Evolutionary conservation across 768 basidiomycete species (phyloP).

Genomic region (Boletus patriciae): DNA sequence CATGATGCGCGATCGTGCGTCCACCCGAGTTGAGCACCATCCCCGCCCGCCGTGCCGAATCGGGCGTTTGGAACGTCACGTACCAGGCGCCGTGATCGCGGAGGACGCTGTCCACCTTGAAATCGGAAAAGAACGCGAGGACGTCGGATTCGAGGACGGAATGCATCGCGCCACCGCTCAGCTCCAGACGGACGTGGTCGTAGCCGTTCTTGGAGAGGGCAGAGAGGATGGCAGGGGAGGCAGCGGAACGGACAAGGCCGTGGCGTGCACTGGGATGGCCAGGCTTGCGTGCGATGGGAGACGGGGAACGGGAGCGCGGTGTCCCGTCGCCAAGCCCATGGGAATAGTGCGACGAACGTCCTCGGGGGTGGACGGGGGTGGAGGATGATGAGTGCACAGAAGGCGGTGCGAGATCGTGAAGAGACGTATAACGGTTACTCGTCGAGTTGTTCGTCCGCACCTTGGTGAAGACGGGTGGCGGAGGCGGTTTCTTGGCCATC

Average conservation of each 20-base stretch:
- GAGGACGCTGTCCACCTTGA: slow-evolving; percentile 71
- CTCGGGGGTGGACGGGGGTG: slow-evolving; percentile 32
- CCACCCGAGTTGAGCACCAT: slow-evolving; percentile 56
- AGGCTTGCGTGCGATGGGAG: slow-evolving; percentile 43
- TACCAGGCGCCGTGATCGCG: slow-evolving; percentile 75
- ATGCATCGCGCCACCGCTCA: slow-evolving; percentile 44
- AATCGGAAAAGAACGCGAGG: slow-evolving; percentile 63
- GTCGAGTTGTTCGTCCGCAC: slow-evolving; percentile 28
- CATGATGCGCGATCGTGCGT: slow-evolving; percentile 57
- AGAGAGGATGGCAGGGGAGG: slow-evolving; percentile 30
- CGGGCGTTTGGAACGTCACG: slow-evolving; percentile 68
- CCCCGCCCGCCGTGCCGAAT: slow-evolving; percentile 64
- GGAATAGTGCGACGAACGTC: slow-evolving; percentile 26
- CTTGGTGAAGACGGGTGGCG: slow-evolving; percentile 23
- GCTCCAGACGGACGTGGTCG: slow-evolving; percentile 65
- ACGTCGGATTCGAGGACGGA: slow-evolving; percentile 68
- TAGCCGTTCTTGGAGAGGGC: slow-evolving; percentile 60
- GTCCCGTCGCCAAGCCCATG: slow-evolving; percentile 19
- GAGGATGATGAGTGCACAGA: slow-evolving; percentile 36
- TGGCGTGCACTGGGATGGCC: slow-evolving; percentile 32
- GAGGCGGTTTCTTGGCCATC: slow-evolving; percentile 29
- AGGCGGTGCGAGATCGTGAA: slow-evolving; percentile 21
- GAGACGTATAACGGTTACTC: slow-evolving; percentile 22
- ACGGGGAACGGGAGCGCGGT: slow-evolving; percentile 39
- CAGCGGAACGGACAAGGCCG: slow-evolving; percentile 20